phyloP scores from a whole-genome alignment of 768 basidiomycete genomes.

The Artomyces pyxidatus region DNA sequence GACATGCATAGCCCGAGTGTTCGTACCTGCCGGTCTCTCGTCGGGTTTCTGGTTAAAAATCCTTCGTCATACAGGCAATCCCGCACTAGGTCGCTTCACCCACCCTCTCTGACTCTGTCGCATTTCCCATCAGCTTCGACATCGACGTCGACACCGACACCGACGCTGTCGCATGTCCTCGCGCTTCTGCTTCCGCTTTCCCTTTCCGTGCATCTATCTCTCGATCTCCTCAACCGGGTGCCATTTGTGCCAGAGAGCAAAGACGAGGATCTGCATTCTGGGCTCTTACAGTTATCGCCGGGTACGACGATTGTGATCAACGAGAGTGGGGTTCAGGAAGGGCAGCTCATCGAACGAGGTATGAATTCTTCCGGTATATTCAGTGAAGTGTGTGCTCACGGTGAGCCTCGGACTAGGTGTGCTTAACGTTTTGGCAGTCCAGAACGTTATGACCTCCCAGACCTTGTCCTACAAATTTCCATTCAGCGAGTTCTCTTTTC shows the following conservation, averaged over 20 bases:
- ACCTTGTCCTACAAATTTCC: constrained; percentile 71
- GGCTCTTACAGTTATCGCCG: constrained; percentile 62
- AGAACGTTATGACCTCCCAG: constrained; percentile 57
- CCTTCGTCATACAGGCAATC: constrained; percentile 43
- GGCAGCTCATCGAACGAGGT: constrained; percentile 48
- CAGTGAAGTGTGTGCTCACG: not conserved
- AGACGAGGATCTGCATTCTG: constrained; percentile 66
- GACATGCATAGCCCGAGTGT: constrained; percentile 55
- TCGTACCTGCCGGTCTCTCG: constrained; percentile 20
- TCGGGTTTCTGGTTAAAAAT: not conserved
- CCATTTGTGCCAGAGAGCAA: constrained; percentile 58
- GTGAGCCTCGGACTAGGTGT: constrained; percentile 39
- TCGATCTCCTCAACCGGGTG: constrained; percentile 50
- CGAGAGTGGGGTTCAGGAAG: constrained; percentile 63
- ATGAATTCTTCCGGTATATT: not conserved
- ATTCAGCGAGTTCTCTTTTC: constrained; percentile 62
- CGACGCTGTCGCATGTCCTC: constrained; percentile 47
- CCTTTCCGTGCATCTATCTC: constrained; percentile 48
- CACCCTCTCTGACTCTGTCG: constrained; percentile 56
- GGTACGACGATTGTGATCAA: constrained; percentile 55
- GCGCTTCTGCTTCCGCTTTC: constrained; percentile 51
- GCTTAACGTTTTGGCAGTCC: constrained; percentile 52
- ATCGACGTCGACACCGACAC: too few species aligned
- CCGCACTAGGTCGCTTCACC: constrained; percentile 56
- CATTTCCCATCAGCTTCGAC: constrained; percentile 52